Base-by-base conservation (phyloP, 108 stramenopile species). In the Schizochytrium sp. region DNA sequence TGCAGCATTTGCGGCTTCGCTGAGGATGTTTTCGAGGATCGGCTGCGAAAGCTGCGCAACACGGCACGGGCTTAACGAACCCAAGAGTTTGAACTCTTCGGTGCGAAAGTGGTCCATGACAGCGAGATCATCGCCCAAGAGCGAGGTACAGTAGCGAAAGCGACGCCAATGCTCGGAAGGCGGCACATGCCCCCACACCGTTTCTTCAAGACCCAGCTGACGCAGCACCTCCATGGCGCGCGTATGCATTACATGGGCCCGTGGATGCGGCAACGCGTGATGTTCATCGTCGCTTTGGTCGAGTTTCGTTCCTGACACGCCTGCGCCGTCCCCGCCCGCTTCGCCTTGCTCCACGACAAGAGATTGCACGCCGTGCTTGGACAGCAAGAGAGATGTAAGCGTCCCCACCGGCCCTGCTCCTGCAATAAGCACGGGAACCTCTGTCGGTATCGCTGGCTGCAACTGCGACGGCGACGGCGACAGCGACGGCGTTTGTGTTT, bases 1-100 rank as follows among this genome's bases (percentile, higher is more conserved):
- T 28, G 58, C 88, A 4, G 48, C 51, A 5, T 51, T 44, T 51
- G 71, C 57, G 23, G 92, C 89, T 5, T 91, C 72, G 34, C 58
- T 90, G 8, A 93, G 91, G 44, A 93, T 25, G 25, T 91, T 88
- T 72, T 92, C 90, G 21, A 93, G 90, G 43, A 53, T 55, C 57
- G 87, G 92, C 58, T 93, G 93, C 29, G 92, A 91, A 12, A 93
- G 72, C 51, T 93, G 93, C 18, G 59, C 83, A 14, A 92, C 92
- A 18, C 48, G 34, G 14, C 59, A 51, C 1, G 83, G 89, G 57
- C 69, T 72, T 5, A 44, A 29, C 18, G 14, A 28, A 57, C 41
- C 59, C 29, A 87, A 87, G 18, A 59, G 18, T 23, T 21, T n/a
- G 41, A 44, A 69, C 43, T 60, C 88, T 23, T 60, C 5, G 10